phyloP scores from a whole-genome alignment of 2,329 filamentous ascomycete species.

The Ciborinia camelliae region DNA sequence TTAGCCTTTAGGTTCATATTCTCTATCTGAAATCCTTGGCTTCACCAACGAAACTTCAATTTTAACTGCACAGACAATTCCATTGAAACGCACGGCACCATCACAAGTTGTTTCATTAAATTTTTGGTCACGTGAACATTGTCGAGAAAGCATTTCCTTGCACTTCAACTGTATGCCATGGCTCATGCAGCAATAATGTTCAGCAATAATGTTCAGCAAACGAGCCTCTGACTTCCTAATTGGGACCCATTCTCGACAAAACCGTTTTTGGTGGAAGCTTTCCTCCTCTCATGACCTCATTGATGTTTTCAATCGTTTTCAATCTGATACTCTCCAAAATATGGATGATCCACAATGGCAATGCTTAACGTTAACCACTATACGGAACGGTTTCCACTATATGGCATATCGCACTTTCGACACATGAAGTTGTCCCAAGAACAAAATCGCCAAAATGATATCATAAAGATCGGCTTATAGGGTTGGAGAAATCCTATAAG shows the following conservation, averaged over 20 bases:
- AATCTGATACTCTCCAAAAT: not conserved
- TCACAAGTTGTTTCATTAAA: not conserved
- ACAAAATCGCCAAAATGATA: not conserved
- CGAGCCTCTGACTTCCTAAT: not conserved
- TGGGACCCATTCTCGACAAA: not conserved
- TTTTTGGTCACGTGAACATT: not conserved
- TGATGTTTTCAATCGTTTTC: too few species aligned
- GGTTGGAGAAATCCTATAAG: not conserved
- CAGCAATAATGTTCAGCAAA: not conserved
- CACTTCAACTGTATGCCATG: not conserved
- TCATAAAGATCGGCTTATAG: not conserved
- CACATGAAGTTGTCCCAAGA: constrained; percentile 1
- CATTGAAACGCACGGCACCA: not conserved
- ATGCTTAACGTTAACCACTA: not conserved
- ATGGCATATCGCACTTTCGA: not conserved
- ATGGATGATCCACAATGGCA: not conserved
- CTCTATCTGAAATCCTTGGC: not conserved
- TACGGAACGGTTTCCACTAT: not conserved
- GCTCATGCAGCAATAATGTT: not conserved
- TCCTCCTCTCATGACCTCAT: not conserved
- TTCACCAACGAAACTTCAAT: too few species aligned
- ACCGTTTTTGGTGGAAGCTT: not conserved
- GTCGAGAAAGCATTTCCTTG: not conserved
- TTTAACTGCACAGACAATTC: not conserved
- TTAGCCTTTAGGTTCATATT: not conserved